These are phyloP conservation scores for Carallia brachiata DNA, from an alignment of 345 rosid species.

Conservation along the genomic window DNA sequence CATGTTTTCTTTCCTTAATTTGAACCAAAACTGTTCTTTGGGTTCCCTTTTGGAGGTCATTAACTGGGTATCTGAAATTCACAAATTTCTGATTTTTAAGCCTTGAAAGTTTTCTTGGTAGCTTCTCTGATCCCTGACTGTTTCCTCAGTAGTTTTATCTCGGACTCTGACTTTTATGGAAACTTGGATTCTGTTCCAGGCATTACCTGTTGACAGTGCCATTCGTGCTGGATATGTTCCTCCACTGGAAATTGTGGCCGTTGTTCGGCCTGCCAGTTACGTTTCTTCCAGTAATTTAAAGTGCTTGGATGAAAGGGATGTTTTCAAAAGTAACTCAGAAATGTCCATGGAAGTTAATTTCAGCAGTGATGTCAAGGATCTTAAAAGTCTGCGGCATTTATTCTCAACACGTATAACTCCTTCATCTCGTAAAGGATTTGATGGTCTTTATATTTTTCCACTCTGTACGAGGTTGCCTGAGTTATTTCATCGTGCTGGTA, in stretches of 20 bases:
- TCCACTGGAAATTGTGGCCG: constrained; percentile 62
- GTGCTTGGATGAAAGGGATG: constrained; percentile 51
- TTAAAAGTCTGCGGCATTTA: constrained; percentile 20
- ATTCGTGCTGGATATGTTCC: constrained; percentile 49
- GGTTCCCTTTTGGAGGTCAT: too few species aligned
- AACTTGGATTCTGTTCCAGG: constrained; percentile 42
- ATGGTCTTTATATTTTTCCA: constrained; percentile 61
- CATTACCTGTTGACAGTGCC: constrained; percentile 34
- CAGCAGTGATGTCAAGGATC: constrained; percentile 14
- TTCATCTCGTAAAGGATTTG: constrained; percentile 38
- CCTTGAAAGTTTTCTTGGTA: too few species aligned
- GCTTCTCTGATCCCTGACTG: too few species aligned
- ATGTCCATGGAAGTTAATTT: constrained; percentile 52
- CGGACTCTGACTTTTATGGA: neutral
- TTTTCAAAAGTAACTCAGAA: constrained; percentile 37
- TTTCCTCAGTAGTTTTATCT: too few species aligned
- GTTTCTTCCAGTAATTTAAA: constrained; percentile 31
- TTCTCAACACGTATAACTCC: constrained; percentile 34
- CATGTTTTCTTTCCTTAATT: neutral
- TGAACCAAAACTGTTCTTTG: neutral
- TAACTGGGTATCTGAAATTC: too few species aligned
- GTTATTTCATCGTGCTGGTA: constrained; percentile 50
- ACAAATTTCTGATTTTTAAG: too few species aligned
- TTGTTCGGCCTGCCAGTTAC: constrained; percentile 56
- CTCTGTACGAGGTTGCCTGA: constrained; percentile 31